These are phyloP conservation scores for Drechslera avenae DNA, from an alignment of 2,329 filamentous ascomycete genomes.

Conservation along the genomic window DNA sequence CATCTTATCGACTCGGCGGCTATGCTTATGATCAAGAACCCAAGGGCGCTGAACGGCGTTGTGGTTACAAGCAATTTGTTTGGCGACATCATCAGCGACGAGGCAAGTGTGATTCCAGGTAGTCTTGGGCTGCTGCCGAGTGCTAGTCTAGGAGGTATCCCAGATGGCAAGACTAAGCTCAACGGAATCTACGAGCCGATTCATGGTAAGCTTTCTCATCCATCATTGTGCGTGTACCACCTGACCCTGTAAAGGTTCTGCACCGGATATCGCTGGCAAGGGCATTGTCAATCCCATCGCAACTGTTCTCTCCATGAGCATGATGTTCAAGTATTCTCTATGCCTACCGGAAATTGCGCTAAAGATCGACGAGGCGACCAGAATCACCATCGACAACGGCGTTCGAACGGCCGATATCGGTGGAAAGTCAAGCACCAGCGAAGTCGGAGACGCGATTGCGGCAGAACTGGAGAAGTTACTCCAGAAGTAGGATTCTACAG, in stretches of 20 bases:
- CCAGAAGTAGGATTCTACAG: conserved; percentile 31
- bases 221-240: neutral
- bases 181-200: conserved; percentile 99
- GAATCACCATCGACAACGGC: conserved; percentile 77
- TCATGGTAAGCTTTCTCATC: conserved; percentile 67
- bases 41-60: conserved; percentile 82
- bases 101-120: conserved; percentile 92
- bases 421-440: conserved; percentile 71
- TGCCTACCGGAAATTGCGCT: conserved; percentile 76
- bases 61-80: conserved; percentile 93
- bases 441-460: conserved; percentile 84
- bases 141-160: conserved; percentile 83
- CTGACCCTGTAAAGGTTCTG: conserved; percentile 65
- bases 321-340: conserved; percentile 96
- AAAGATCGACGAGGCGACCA: conserved; percentile 80
- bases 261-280: conserved; percentile 90
- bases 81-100: conserved; percentile 94
- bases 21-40: conserved; percentile 97
- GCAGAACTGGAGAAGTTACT: conserved; percentile 74
- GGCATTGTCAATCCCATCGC: conserved; percentile 92
- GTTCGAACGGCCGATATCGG: conserved; percentile 84
- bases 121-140: conserved; percentile 86
- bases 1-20: conserved; percentile 96
- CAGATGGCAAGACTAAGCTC: conserved; percentile 80
- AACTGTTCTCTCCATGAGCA: conserved; percentile 87